Evolutionary conservation across 768 basidiomycete genomes (phyloP), one percentile per base, ranked within the genome.

Genomic region (Lentinula sp.): DNA sequence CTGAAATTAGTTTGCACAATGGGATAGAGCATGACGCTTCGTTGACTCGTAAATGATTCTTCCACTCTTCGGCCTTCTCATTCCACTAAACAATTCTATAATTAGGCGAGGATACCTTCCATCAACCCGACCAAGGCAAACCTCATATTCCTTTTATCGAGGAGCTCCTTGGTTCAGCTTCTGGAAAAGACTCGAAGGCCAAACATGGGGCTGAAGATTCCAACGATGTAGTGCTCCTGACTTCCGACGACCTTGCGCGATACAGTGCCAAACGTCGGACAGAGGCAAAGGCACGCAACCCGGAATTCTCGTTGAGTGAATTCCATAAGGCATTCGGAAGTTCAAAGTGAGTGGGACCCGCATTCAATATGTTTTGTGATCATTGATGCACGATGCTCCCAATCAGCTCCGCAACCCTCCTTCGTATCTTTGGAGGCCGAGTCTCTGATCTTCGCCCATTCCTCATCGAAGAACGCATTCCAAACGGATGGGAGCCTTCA

Each of bases 21-120:
- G 84, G 86, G 5, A 89, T 89, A 59, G 88, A 89, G 64, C 86
- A 89, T 65, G 86, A 89, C 66, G 86, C 75, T 0, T 87, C 85
- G 0, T 73, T 89, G 21, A 76, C 78, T 15, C 78, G 87, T 87
- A 69, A 50, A 83, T 78, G 78, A 32, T 35, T 63, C 65, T 62
- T 10, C 3, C 8, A 4, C 8, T 11, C 21, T 80, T 51, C 23
- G 18, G 49, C 52, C 18, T 40, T 35, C 39, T 32, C 10, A 40
- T 35, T 43, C 9, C 18, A 13, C 21, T 28, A 45, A 48, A 37
- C 31, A 6, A 39, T 53, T 45, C 11, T 13, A 39, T 46, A 50
- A 46, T 40, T 46, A 89, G 88, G 88, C 28, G 76, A 82, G 46
- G 88, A 91, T 65, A 62, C 65, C 6, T 65, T 65, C 45, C 62